Base-by-base conservation (phyloP, 1,284 basidiomycete species). In the Tetrapyrgos nigripes region DNA sequence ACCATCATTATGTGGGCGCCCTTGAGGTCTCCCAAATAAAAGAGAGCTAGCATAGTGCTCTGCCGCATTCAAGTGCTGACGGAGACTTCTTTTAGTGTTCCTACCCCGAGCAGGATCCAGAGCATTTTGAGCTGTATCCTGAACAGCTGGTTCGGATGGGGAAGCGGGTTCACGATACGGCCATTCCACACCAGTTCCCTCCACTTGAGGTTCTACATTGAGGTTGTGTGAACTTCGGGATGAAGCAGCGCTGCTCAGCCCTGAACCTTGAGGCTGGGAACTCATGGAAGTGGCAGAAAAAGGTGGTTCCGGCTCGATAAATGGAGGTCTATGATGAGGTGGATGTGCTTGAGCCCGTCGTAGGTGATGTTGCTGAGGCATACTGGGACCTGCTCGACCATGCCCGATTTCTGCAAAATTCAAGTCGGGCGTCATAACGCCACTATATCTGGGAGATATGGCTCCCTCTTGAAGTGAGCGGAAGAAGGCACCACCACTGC, bases 391-490 rank as follows among this genome's bases (percentile, higher is more conserved):
- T 53, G 45, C 87, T 29, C 87, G 79, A 4, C 88, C 89, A 65
- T 91, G 89, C 9, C 90, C 90, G 58, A 91, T 87, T 68, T 92
- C 90, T 2, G 90, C 89, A 63, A 83, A 91, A 60, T 88, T 80
- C 50, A 91, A 77, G 66, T 92, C 90, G 17, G 89, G 89, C 5
- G 89, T 91, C 69, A 86, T 75, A 17, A 83, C 81, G 33, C 87
- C 88, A 62, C 81, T 83, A 59, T 78, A 80, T 46, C 79, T 72
- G 43, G 78, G 70, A 2, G 75, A 71, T 14, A 73, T 70, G 2
- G 73, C 66, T 24, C 73, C 68, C 29, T 85, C 83, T 43, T 82
- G 78, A 67, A 86, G 88, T 29, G 81, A 79, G 19, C 85, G 81
- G 71, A 88, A 90, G 70, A 89, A 91, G 17, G 82, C 82, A 3